Evolutionary conservation across 805 yeast species (phyloP), one percentile per base, ranked within the genome.

Genomic region (Metschnikowia lachancei): DNA sequence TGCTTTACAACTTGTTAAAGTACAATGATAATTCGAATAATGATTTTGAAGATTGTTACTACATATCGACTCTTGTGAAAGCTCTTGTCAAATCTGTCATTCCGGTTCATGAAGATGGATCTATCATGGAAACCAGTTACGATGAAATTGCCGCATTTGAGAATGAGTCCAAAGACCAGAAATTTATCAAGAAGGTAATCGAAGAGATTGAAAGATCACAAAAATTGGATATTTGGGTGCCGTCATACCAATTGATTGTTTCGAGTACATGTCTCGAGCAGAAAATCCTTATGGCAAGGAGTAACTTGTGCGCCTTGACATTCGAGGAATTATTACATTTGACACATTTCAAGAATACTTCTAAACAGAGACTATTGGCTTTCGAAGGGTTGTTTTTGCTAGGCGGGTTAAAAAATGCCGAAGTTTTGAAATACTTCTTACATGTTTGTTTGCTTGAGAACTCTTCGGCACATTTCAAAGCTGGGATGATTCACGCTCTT

Each of bases 1-100:
- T 92, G 47, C 55, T 92, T 38, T 66, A 91, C 45, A 88, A 83
- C 57, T 62, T 91, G 42, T 69, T 92, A 50, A 78, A 87, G 47
- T 92, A 82, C 66, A 91, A 91, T 59, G 97, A 92, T 55, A 92
- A 94, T 60, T 74, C 87, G 17, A 84, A 78, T 54, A 92, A 92
- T 61, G 74, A 75, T 7, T 92, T 79, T 61, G 80, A 83, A 41
- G 98, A 92, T 61, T 72, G 84, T 38, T 77, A 70, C 58, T 92
- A 87, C 53, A 62, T 88, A 4, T 67, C 82, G 2, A 72, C 72
- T 2, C 64, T 92, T 52, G 74, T 91, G 6, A 63, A 68, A 20
- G 69, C 85, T 3, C 63, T 88, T 1, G 78, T 82, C 1, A 52
- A 51, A 17, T 52, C 62, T 24, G 62, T 63, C 10, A 55, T 66